phyloP scores from a whole-genome alignment of 345 rosid genomes.

The Capsella bursapastoris region DNA sequence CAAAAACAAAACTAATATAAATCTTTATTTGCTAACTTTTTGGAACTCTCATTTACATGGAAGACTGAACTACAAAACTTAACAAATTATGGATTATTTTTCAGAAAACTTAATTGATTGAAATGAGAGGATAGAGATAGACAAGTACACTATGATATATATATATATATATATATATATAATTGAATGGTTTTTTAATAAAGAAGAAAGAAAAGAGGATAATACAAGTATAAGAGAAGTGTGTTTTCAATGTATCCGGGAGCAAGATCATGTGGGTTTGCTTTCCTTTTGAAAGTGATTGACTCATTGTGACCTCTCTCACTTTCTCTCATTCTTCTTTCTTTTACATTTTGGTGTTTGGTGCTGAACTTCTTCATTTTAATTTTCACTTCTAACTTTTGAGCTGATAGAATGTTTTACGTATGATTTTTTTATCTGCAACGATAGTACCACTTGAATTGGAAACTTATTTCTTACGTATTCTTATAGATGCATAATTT shows the following conservation, averaged over 20 bases:
- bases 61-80: background rate
- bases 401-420: background rate
- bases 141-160: background rate
- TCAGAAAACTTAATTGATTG: background rate
- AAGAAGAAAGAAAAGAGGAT: slow-evolving; percentile 13
- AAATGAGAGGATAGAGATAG: background rate
- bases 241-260: slow-evolving; percentile 36
- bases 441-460: too few relatives aligned
- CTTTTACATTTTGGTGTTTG: slow-evolving; percentile 35
- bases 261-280: slow-evolving; percentile 46
- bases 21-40: background rate
- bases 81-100: too few relatives aligned
- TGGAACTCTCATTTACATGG: background rate
- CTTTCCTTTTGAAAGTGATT: slow-evolving; percentile 43
- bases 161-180: too few relatives aligned
- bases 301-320: slow-evolving; percentile 38
- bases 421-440: too few relatives aligned
- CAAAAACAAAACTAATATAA: background rate
- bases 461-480: too few relatives aligned
- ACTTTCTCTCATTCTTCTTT: slow-evolving; percentile 19
- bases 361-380: slow-evolving; percentile 27
- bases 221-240: slow-evolving; percentile 9
- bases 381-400: slow-evolving; percentile 29
- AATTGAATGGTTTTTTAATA: background rate
- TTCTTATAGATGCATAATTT: too few relatives aligned